A percentile compares a stretch with the other conserved stretches of the same genome.
Evolutionary conservation across 1,284 basidiomycete genomes (phyloP).

Genomic region (Austropuccinia psidii): DNA sequence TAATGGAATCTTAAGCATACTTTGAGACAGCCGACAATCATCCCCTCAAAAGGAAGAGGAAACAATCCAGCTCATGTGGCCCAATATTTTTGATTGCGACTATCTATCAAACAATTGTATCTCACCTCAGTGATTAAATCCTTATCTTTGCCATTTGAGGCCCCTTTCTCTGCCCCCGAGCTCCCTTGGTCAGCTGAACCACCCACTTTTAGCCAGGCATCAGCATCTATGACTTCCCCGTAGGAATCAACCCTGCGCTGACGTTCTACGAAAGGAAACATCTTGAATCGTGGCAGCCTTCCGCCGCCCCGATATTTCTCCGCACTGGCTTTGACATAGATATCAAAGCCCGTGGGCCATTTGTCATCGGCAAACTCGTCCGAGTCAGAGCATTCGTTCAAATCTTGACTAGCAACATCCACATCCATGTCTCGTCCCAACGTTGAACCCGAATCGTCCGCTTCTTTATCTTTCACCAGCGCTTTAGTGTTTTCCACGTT

Average conservation of each 20-base stretch:
- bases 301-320: slow-evolving; percentile 61
- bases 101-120: no score
- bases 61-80: no score
- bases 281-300: slow-evolving; percentile 83
- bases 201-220: slow-evolving; percentile 81
- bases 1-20: no score
- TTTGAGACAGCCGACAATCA: no score
- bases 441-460: slow-evolving; percentile 50
- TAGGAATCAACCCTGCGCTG: slow-evolving; percentile 87
- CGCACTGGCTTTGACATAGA: slow-evolving; percentile 85
- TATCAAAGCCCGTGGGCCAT: slow-evolving; percentile 73
- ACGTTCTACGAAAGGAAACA: slow-evolving; percentile 95
- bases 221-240: slow-evolving; percentile 88
- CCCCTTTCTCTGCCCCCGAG: slow-evolving; percentile 62
- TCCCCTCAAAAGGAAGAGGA: no score
- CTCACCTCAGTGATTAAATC: slow-evolving; percentile 52
- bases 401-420: slow-evolving; percentile 41
- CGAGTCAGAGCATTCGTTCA: slow-evolving; percentile 46
- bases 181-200: slow-evolving; percentile 79
- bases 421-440: slow-evolving; percentile 22
- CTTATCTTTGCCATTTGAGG: slow-evolving; percentile 61
- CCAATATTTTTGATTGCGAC: no score
- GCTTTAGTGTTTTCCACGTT: slow-evolving; percentile 80
- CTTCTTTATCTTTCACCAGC: slow-evolving; percentile 71
- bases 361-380: slow-evolving; percentile 43